Conservation (phyloP, 768 basidiomycete genomes). For the Macrolepiota albuminosa region DNA sequence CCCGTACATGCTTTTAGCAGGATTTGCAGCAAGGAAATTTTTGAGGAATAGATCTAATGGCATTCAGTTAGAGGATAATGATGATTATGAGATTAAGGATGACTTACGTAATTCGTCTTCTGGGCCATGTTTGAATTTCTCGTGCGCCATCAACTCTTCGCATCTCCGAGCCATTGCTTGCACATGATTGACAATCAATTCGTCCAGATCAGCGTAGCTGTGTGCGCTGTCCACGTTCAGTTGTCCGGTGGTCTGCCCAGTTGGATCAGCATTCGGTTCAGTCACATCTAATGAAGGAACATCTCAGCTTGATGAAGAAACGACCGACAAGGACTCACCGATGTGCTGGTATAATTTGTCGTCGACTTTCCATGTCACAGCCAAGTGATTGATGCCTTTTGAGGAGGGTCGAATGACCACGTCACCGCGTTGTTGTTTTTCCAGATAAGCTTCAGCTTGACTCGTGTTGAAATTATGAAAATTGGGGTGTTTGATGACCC, state of each 20-base stretch:
- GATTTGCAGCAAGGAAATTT: slow-evolving; percentile 90
- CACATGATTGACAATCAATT: slow-evolving; percentile 94
- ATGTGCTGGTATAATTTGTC: slow-evolving; percentile 95
- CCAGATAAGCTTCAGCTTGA: slow-evolving; percentile 86
- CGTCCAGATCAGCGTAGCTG: slow-evolving; percentile 90
- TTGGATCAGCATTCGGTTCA: slow-evolving; percentile 73
- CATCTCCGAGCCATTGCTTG: slow-evolving; percentile 91
- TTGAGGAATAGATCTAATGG: slow-evolving; percentile 75
- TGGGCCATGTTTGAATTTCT: slow-evolving; percentile 86
- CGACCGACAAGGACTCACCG: slow-evolving; percentile 43
- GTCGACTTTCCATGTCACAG: slow-evolving; percentile 99
- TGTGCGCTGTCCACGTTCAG: slow-evolving; percentile 75
- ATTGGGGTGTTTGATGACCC: slow-evolving; percentile 96
- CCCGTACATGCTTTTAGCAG: slow-evolving; percentile 91
- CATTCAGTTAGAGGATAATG: background rate
- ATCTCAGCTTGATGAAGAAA: background rate
- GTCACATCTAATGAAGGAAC: slow-evolving; percentile 56
- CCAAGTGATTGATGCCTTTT: slow-evolving; percentile 88
- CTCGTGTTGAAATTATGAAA: slow-evolving; percentile 92
- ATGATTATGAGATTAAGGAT: background rate
- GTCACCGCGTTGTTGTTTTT: slow-evolving; percentile 90
- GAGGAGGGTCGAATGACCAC: slow-evolving; percentile 96
- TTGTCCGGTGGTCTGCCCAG: slow-evolving; percentile 58
- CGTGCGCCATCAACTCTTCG: slow-evolving; percentile 91
- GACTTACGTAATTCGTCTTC: slow-evolving; percentile 88